These are phyloP conservation scores for Pogostemon cablin DNA, from an alignment of 257 asterid genomes.

Conservation along the genomic window DNA sequence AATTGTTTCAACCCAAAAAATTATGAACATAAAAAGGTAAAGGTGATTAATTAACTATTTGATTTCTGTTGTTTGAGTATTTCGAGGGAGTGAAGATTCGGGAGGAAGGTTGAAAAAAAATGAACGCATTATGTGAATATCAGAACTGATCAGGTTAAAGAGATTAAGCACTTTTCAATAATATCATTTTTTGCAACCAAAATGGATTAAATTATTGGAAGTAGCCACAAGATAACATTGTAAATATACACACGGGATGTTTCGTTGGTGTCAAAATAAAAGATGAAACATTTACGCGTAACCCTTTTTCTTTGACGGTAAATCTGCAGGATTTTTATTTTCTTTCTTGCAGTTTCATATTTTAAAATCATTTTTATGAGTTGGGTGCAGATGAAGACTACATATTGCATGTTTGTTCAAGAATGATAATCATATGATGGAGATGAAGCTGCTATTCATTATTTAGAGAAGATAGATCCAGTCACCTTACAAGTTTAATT, in stretches of 20 bases:
- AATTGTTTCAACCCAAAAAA: too few species aligned
- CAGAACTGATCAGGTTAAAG: conserved; percentile 50
- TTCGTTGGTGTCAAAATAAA: not conserved
- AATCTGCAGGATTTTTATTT: not conserved
- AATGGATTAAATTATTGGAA: conserved; percentile 4
- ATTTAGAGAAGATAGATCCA: too few species aligned
- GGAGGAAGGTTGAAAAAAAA: too few species aligned
- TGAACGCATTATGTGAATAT: too few species aligned
- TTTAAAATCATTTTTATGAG: not conserved
- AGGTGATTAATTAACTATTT: too few species aligned
- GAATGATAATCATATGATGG: too few species aligned
- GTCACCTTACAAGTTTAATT: too few species aligned
- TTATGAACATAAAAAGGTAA: too few species aligned
- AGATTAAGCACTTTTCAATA: conserved; percentile 56
- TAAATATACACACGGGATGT: not conserved
- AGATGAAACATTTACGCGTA: not conserved
- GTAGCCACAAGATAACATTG: not conserved
- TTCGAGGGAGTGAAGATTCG: too few species aligned
- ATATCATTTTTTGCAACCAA: too few species aligned
- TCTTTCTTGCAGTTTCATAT: not conserved
- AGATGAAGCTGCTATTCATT: too few species aligned
- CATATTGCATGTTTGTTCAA: conserved; percentile 58
- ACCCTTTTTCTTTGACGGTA: not conserved
- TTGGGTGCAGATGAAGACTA: conserved; percentile 75
- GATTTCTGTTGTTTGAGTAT: too few species aligned